Conservation (phyloP, 2,329 filamentous ascomycete species). For the Diatrype stigma region DNA sequence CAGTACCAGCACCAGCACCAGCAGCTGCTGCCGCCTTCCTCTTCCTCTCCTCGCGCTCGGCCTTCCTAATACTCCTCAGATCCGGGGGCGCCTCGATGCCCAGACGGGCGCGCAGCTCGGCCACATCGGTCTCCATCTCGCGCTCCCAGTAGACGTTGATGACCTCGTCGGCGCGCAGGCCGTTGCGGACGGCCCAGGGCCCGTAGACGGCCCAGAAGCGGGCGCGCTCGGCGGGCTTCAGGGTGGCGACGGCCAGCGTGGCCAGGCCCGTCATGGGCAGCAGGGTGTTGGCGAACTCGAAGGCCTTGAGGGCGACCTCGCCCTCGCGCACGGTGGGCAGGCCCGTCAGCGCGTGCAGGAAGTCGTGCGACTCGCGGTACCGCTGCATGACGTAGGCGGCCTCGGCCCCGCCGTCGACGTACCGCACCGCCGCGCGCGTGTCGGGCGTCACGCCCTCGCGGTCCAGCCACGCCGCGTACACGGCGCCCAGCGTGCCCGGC, state of each 20-base stretch:
- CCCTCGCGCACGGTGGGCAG: constrained; percentile 90
- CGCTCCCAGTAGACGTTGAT: constrained; percentile 99
- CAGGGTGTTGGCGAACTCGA: constrained; percentile 92
- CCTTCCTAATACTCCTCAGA: constrained; percentile 70
- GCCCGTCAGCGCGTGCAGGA: constrained; percentile 92
- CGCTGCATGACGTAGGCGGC: constrained; percentile 98
- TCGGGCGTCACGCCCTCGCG: constrained; percentile 90
- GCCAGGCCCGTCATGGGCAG: constrained; percentile 93
- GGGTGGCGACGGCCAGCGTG: constrained; percentile 77
- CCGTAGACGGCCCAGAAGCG: constrained; percentile 73
- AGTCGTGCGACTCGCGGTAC: constrained; percentile 95
- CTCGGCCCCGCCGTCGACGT: constrained; percentile 92
- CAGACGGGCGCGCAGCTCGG: constrained; percentile 67
- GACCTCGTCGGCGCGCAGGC: constrained; percentile 69
- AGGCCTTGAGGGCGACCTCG: constrained; percentile 94
- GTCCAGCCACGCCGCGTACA: constrained; percentile 89
- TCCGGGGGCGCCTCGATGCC: constrained; percentile 88
- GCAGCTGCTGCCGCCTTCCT: constrained; percentile 42
- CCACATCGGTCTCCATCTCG: constrained; percentile 78
- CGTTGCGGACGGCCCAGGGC: constrained; percentile 88
- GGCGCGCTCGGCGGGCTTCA: constrained; percentile 75
- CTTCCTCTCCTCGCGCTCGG: constrained; percentile 65
- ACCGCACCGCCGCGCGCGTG: constrained; percentile 75
- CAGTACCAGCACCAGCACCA: background rate
- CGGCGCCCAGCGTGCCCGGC: constrained; percentile 68